phyloP scores from a whole-genome alignment of 768 basidiomycete species.

The Calocera cornea region DNA sequence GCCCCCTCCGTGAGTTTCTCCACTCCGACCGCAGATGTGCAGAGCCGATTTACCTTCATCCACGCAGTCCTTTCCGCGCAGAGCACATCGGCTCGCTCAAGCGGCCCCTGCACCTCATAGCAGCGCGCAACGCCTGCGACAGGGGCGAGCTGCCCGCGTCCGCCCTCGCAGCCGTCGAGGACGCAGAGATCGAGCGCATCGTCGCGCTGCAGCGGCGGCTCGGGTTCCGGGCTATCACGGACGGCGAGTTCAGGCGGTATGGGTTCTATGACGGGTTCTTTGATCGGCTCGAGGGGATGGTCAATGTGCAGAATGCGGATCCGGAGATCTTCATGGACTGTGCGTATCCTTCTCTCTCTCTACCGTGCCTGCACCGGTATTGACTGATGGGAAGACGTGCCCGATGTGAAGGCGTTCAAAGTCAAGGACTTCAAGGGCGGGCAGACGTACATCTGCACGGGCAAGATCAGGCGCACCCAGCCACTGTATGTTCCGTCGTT shows the following conservation, averaged over 20 bases:
- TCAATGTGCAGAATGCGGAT: slow-evolving; percentile 25
- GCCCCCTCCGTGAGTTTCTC: background rate
- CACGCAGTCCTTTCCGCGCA: slow-evolving; percentile 15
- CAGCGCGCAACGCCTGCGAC: background rate
- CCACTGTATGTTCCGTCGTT: slow-evolving; percentile 54
- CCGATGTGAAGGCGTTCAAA: slow-evolving; percentile 26
- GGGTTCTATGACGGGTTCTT: slow-evolving; percentile 55
- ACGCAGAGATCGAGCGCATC: slow-evolving; percentile 9
- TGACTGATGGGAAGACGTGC: slow-evolving; percentile 22
- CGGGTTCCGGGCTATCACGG: slow-evolving; percentile 9
- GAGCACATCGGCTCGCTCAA: slow-evolving; percentile 21
- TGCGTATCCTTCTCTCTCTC: slow-evolving; percentile 8
- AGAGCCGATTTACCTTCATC: background rate
- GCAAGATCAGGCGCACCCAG: slow-evolving; percentile 48
- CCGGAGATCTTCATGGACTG: slow-evolving; percentile 30
- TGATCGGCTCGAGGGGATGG: slow-evolving; percentile 53
- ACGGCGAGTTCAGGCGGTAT: slow-evolving; percentile 7
- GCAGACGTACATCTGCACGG: slow-evolving; percentile 28
- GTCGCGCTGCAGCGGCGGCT: slow-evolving; percentile 8
- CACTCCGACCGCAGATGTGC: background rate
- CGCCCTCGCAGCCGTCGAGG: slow-evolving; percentile 8
- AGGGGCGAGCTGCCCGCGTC: slow-evolving; percentile 6
- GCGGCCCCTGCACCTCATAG: slow-evolving; percentile 3
- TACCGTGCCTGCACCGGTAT: slow-evolving; percentile 9
- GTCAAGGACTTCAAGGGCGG: slow-evolving; percentile 24